Evolutionary conservation across 768 basidiomycete species (phyloP), one percentile per base, ranked within the genome.

Genomic region (Clitopilus hobsonii): DNA sequence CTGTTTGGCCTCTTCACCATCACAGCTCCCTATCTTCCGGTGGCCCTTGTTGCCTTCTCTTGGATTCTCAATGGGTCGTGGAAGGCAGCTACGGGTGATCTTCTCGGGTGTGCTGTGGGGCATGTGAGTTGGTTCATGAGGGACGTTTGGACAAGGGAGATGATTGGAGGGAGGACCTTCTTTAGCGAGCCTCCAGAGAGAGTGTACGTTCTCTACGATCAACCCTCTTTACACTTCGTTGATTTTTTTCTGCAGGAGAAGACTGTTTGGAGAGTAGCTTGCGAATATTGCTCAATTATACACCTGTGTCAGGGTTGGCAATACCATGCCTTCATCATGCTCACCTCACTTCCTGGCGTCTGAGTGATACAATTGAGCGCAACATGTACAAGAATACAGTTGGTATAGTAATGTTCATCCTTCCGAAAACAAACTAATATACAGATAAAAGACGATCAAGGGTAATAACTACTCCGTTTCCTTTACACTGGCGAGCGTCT

Each of bases 1-100:
- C 82, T 99, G 14, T 97, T 99, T 62, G 96, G 96, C 7, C 75
- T 98, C 24, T 79, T 98, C 63, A 98, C 92, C 3, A 94, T 99
- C 65, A 89, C 92, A 0, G 96, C 96, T 0, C 93, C 96, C 0
- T 98, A 99, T 69, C 85, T 99, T 5, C 96, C 96, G 2, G 71
- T 95, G 26, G 94, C 93, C 0, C 86, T 98, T 28, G 90, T 98
- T 20, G 88, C 77, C 0, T 91, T 98, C 64, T 88, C 89, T 0
- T 91, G 89, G 89, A 70, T 88, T 24, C 74, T 89, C 29, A 91
- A 84, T 60, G 92, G 91, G 5, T 87, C 87, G 3, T 92, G 86
- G 89, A 83, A 80, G 60, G 91, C 89, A 20, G 89, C 92, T 0
- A 84, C 88, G 0, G 87, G 87, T 4, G 89, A 93, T 64, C 73